Percentiles rank a stretch among this genome's conserved stretches.
Evolutionary conservation across 129 eudicot genomes (phyloP).

Genomic region (Ambrosia artemisiifolia): DNA sequence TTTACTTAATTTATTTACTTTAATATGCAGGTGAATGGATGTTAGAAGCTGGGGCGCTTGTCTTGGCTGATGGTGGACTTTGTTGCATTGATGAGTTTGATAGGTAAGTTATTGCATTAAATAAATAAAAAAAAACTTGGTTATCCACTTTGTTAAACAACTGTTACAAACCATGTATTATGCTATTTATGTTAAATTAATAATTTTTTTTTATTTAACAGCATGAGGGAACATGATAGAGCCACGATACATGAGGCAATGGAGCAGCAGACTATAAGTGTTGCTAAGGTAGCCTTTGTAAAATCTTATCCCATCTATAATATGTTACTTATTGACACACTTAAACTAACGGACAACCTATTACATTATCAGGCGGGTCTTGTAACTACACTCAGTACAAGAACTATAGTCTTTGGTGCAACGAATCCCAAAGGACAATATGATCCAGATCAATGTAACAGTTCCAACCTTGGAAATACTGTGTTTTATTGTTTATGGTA

Average conservation of each 20-base stretch:
- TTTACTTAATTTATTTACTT: neutral
- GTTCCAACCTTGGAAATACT: conserved; percentile 3
- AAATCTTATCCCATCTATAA: neutral
- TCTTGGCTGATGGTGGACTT: conserved; percentile 97
- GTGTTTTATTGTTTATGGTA: neutral
- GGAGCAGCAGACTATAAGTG: conserved; percentile 99
- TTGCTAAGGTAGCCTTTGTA: conserved; percentile 67
- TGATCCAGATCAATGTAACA: conserved; percentile 87
- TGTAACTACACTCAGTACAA: conserved; percentile 90
- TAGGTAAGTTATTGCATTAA: conserved; percentile 36
- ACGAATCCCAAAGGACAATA: conserved; percentile 99
- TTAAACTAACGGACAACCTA: no score
- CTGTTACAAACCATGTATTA: neutral
- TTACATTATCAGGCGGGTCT: conserved; percentile 81
- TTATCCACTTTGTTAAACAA: neutral
- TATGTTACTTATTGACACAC: neutral
- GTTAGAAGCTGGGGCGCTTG: conserved; percentile 99
- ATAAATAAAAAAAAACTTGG: neutral
- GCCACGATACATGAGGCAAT: conserved; percentile 99
- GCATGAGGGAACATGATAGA: conserved; percentile 99
- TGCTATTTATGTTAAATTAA: neutral
- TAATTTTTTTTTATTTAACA: conserved; percentile 23
- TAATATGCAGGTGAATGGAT: conserved; percentile 80
- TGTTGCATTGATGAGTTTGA: conserved; percentile 99
- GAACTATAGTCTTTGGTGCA: conserved; percentile 94